These are phyloP conservation scores for Parasarocladium wereldwijsianum DNA, from an alignment of 2,329 filamentous ascomycete genomes.

Conservation along the genomic window DNA sequence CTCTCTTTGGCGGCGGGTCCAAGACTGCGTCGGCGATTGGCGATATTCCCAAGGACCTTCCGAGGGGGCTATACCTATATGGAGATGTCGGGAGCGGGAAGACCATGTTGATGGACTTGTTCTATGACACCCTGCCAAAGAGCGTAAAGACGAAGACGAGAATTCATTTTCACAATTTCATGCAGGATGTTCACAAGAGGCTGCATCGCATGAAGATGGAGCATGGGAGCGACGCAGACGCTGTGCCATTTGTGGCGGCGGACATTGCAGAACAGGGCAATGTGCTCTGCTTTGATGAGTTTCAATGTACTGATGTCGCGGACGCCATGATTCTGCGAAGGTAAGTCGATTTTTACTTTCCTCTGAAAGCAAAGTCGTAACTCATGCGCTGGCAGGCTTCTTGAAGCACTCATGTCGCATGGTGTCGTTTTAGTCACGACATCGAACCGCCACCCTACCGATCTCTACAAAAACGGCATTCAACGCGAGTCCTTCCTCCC, in stretches of 20 bases:
- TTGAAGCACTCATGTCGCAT: conserved; percentile 87
- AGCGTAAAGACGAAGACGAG: conserved; percentile 73
- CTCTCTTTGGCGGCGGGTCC: conserved; percentile 39
- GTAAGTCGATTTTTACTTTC: conserved; percentile 17
- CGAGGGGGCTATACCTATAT: conserved; percentile 84
- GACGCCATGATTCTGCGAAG: conserved; percentile 94
- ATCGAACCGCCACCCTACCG: conserved; percentile 89
- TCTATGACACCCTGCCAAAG: conserved; percentile 78
- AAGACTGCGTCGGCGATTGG: conserved; percentile 24
- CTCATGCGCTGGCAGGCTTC: conserved; percentile 35
- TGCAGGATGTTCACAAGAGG: conserved; percentile 91
- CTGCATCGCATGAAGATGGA: conserved; percentile 82
- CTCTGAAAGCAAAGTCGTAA: neutral
- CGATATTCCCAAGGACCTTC: conserved; percentile 56
- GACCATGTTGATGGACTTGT: conserved; percentile 99
- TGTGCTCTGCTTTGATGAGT: conserved; percentile 95
- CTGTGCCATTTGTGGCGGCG: conserved; percentile 83
- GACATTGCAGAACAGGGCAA: conserved; percentile 75
- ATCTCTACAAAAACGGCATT: conserved; percentile 96
- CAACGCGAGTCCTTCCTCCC: conserved; percentile 92
- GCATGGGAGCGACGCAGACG: conserved; percentile 80
- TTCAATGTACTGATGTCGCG: conserved; percentile 95
- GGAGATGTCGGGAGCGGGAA: conserved; percentile 96
- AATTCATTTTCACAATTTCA: conserved; percentile 99
- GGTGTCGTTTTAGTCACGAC: conserved; percentile 95